Evolutionary conservation across 225 moss, liverwort and hornwort genomes (phyloP), one percentile per base, ranked within the genome.

Genomic region (Rhytidiadelphus loreus): DNA sequence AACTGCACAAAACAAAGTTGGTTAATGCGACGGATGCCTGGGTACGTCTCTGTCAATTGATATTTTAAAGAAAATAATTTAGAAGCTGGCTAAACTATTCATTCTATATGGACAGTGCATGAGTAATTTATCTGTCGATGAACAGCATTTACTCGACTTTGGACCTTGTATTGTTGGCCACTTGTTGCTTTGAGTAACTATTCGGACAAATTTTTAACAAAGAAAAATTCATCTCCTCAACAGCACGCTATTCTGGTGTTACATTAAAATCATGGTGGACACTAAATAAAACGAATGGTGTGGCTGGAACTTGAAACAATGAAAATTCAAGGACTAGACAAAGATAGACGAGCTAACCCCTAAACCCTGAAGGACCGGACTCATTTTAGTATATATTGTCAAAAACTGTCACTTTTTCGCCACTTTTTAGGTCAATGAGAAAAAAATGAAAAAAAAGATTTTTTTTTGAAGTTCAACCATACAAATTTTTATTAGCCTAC

Each of bases 1-100:
- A 96, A 88, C 96, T 96, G 91, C 91, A 81, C 68, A 85, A 80
- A 83, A 4, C 53, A 29, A 57, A 88, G 37, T 75, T 75, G 33
- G 8, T 18, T 23, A 62, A 64, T 37, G 44, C 82, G 26, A 80
- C 76, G 25, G n/a, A 15, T 68, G n/a, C 52, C 14, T 52, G 52
- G 46, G 60, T 61, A 84, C 32, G 24, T 55, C 33, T 72, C 21
- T 76, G 7, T 3, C 11, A 61, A 69, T 17, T 52, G 52, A 52
- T 52, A 25, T 44, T 83, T 22, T 1, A n/a, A 62, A 69, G 37
- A 19, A 46, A 60, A 74, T n/a, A 8, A 9, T 71, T 39, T 50
- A 23, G 28, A 81, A 87, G 58, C 44, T 68, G 25, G 80, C 8
- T 22, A 26, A 71, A 33, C 33, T 57, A 3, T 44, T 85, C 32